Conservation (phyloP, 768 basidiomycete species). For the Naganishia vishniacii region DNA sequence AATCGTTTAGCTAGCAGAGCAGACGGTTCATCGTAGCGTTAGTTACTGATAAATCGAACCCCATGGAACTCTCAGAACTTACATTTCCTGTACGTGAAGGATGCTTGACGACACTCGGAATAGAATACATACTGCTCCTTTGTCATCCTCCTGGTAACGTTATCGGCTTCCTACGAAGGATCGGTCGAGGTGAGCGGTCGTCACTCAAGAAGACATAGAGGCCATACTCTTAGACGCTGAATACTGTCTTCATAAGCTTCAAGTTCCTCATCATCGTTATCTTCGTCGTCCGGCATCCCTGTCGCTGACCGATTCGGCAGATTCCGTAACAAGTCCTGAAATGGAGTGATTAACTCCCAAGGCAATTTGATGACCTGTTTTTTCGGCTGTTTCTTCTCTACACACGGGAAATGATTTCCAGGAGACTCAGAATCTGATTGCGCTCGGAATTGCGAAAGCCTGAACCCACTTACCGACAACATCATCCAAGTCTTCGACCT, state of each 20-base stretch:
- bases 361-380: slow-evolving; percentile 92
- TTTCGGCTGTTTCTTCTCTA: slow-evolving; percentile 65
- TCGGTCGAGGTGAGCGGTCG: neutral
- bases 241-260: slow-evolving; percentile 95
- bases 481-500: slow-evolving; percentile 61
- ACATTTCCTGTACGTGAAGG: slow-evolving; percentile 97
- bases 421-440: no score
- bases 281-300: slow-evolving; percentile 57
- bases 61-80: slow-evolving; percentile 46
- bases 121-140: slow-evolving; percentile 95
- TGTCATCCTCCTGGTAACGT: slow-evolving; percentile 90
- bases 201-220: neutral
- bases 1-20: slow-evolving; percentile 83
- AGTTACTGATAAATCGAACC: neutral
- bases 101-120: slow-evolving; percentile 91
- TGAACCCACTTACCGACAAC: slow-evolving; percentile 47
- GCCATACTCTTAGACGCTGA: slow-evolving; percentile 65
- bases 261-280: slow-evolving; percentile 90
- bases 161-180: slow-evolving; percentile 77
- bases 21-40: neutral
- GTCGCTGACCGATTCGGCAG: slow-evolving; percentile 22
- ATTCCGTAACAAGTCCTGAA: slow-evolving; percentile 68
- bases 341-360: slow-evolving; percentile 90
- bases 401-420: neutral
- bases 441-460: no score